Evolutionary conservation across 139 green algal genomes (phyloP), one percentile per base, ranked within the genome.

Genomic region (Trebouxia sp.): DNA sequence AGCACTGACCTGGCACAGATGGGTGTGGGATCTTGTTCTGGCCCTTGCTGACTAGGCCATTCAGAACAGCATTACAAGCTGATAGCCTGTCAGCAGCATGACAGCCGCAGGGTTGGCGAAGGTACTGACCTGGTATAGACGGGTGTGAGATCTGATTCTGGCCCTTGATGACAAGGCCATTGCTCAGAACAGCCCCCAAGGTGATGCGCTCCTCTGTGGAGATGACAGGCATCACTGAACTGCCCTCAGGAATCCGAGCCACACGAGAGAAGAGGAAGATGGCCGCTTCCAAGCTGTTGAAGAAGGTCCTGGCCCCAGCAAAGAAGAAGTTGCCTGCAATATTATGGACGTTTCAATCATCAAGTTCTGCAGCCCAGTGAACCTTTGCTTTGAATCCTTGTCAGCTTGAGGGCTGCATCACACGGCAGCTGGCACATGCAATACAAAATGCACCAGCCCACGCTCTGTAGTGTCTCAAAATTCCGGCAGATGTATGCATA

Each of bases 321-420:
- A 99, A 99, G 89, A 99, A 99, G 81, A 99, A 99, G 93, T 99
- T 99, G 66, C 96, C 94, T 94, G 89, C 47, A 83, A n/a, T n/a
- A n/a, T n/a, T n/a, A n/a, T n/a, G n/a, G n/a, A n/a, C 15, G 43
- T 37, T 39, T 28, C 14, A 10, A 28, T 37, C 14, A 10, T 35
- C 14, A 35, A n/a, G 58, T 37, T n/a, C 58, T 37, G 58, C 10
- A 15, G 15, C 50, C 15, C 50, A 20, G 20, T 58, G 50, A n/a
- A 20, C 15, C 50, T 58, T n/a, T n/a, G n/a, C 43, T 65, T 42
- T 22, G 1, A 14, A 30, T 62, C 43, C 15, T 1, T 51, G 41
- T 35, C 69, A 72, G 24, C 58, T 14, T 72, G 17, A 72, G 15
- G 15, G n/a, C n/a, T n/a, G n/a, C n/a, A n/a, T n/a, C n/a, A n/a